Percentiles rank a stretch among this genome's conserved stretches.
Conservation (phyloP, 2,329 filamentous ascomycete genomes). For the Hymenoscyphus fraxineus region DNA sequence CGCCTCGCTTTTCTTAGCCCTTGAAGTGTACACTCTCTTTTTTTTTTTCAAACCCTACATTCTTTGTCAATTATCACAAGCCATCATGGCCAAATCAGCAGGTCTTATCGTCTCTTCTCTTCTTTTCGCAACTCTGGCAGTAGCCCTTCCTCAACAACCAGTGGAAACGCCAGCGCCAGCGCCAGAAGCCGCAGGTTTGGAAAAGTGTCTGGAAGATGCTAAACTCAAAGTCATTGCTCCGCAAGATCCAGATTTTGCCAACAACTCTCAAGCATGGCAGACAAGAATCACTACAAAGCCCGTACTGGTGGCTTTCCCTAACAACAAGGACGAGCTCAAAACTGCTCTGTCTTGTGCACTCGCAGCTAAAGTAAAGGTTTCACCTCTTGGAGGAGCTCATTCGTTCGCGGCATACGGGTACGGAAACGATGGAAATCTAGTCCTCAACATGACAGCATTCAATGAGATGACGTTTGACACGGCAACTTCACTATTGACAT, state of each 20-base stretch:
- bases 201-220: slow-evolving; percentile 11
- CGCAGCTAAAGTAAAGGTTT: slow-evolving; percentile 13
- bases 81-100: neutral
- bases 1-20: neutral
- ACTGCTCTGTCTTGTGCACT: slow-evolving; percentile 13
- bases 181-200: neutral
- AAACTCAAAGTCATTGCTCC: slow-evolving; percentile 9
- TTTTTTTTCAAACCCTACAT: neutral
- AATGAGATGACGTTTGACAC: slow-evolving; percentile 11
- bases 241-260: slow-evolving; percentile 8
- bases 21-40: neutral
- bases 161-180: neutral
- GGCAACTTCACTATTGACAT: slow-evolving; percentile 11
- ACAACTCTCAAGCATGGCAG: slow-evolving; percentile 16
- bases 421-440: slow-evolving; percentile 16
- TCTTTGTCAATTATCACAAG: neutral
- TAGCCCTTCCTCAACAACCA: neutral
- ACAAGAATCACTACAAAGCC: slow-evolving; percentile 13
- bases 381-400: slow-evolving; percentile 14
- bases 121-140: neutral
- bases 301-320: slow-evolving; percentile 12
- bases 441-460: slow-evolving; percentile 17
- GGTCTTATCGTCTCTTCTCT: neutral
- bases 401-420: slow-evolving; percentile 17
- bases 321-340: slow-evolving; percentile 10